Conservation (phyloP, 768 basidiomycete species). For the Pleurotus pulmonarius region DNA sequence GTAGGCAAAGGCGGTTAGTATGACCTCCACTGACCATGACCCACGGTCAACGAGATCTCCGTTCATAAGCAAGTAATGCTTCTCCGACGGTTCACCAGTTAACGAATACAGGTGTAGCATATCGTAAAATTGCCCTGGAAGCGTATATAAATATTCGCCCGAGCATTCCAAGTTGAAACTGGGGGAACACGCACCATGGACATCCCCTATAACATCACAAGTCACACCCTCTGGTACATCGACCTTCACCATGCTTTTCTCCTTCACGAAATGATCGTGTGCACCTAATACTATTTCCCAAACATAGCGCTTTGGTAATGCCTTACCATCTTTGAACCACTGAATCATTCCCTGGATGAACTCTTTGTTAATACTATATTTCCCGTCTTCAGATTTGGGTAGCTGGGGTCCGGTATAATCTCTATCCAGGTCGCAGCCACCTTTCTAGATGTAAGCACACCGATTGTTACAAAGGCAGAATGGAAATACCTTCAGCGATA, state of each 20-base stretch:
- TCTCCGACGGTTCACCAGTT: constrained; percentile 80
- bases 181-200: constrained; percentile 66
- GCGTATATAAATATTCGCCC: constrained; percentile 1
- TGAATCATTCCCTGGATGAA: constrained; percentile 86
- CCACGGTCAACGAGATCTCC: constrained; percentile 97
- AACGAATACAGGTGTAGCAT: constrained; percentile 82
- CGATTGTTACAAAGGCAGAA: not conserved
- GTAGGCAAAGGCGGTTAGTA: constrained; percentile 88
- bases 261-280: constrained; percentile 66
- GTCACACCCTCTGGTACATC: constrained; percentile 72
- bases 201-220: constrained; percentile 94
- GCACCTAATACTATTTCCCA: constrained; percentile 97
- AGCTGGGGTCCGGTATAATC: constrained; percentile 76
- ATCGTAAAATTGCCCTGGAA: constrained; percentile 90
- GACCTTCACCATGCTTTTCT: constrained; percentile 79
- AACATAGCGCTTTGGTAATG: constrained; percentile 82
- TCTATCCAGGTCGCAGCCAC: constrained; percentile 75
- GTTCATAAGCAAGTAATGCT: constrained; percentile 88
- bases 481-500: constrained; percentile 61
- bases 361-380: constrained; percentile 68
- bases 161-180: not conserved
- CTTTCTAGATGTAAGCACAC: constrained; percentile 27
- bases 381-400: constrained; percentile 50
- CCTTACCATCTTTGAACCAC: constrained; percentile 93
- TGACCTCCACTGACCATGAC: constrained; percentile 94